A percentile compares a stretch with the other conserved stretches of the same genome.
These are phyloP conservation scores for Bruguiera sexangula DNA, from an alignment of 345 rosid species.

Conservation along the genomic window DNA sequence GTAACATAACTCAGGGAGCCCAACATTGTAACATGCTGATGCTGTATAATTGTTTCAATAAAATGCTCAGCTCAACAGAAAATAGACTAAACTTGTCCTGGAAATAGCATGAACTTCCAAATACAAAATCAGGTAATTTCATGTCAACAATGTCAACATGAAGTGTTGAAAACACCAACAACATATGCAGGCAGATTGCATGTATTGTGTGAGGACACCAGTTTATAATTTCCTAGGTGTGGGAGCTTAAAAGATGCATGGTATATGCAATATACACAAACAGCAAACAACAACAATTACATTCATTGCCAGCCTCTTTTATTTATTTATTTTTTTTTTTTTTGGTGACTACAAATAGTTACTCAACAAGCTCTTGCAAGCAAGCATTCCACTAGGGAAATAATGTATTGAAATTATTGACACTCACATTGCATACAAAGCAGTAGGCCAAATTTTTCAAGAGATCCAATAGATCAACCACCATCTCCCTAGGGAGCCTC, in stretches of 20 bases:
- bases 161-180: too few species aligned
- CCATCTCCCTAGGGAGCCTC: slow-evolving; percentile 51
- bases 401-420: neutral
- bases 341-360: neutral
- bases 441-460: slow-evolving; percentile 66
- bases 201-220: too few species aligned
- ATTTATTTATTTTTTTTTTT: neutral
- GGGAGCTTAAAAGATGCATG: neutral
- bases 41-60: too few species aligned
- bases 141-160: too few species aligned
- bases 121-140: too few species aligned
- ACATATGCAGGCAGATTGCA: too few species aligned
- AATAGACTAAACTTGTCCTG: too few species aligned
- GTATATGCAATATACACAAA: neutral
- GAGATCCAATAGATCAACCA: slow-evolving; percentile 40
- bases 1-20: too few species aligned
- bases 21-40: too few species aligned
- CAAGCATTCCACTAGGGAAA: neutral
- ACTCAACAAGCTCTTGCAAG: slow-evolving; percentile 5
- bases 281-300: neutral
- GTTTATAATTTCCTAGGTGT: neutral
- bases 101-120: too few species aligned
- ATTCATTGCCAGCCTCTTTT: neutral
- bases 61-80: too few species aligned
- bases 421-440: slow-evolving; percentile 63